phyloP scores from a whole-genome alignment of 2,329 filamentous ascomycete genomes.

The Trichoderma koningii region DNA sequence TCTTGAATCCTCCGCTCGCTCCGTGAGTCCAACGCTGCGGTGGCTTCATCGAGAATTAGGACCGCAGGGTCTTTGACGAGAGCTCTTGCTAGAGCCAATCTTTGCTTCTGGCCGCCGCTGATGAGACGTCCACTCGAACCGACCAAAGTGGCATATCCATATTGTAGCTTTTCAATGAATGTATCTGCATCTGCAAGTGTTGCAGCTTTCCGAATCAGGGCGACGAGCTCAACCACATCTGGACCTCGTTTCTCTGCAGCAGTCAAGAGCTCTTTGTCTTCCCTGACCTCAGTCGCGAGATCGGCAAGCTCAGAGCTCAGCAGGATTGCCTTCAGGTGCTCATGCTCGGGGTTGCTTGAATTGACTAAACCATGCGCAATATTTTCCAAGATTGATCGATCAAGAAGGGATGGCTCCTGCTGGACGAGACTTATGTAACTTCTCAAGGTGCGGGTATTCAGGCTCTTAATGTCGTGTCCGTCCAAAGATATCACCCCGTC shows the following conservation, averaged over 20 bases:
- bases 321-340: conserved; percentile 43
- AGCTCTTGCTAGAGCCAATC: conserved; percentile 62
- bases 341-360: conserved; percentile 50
- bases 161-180: conserved; percentile 40
- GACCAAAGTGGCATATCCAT: conserved; percentile 16
- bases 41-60: conserved; percentile 68
- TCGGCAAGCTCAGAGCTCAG: conserved; percentile 47
- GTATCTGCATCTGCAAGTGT: conserved; percentile 7
- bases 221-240: background rate
- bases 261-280: conserved; percentile 17
- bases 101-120: conserved; percentile 60
- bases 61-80: conserved; percentile 63
- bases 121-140: conserved; percentile 47
- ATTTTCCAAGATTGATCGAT: conserved; percentile 57
- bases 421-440: conserved; percentile 60
- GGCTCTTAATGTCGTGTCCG: conserved; percentile 49
- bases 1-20: conserved; percentile 49
- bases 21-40: conserved; percentile 52
- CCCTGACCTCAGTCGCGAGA: conserved; percentile 43
- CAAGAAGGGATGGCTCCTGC: conserved; percentile 64
- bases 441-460: conserved; percentile 61
- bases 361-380: conserved; percentile 46
- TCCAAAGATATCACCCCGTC: conserved; percentile 44
- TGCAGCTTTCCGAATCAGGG: conserved; percentile 20
- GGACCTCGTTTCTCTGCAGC: conserved; percentile 21